A percentile compares a stretch with the other conserved stretches of the same genome.
Evolutionary conservation across 768 basidiomycete genomes (phyloP).

Genomic region (Phlegmacium glaucopus): DNA sequence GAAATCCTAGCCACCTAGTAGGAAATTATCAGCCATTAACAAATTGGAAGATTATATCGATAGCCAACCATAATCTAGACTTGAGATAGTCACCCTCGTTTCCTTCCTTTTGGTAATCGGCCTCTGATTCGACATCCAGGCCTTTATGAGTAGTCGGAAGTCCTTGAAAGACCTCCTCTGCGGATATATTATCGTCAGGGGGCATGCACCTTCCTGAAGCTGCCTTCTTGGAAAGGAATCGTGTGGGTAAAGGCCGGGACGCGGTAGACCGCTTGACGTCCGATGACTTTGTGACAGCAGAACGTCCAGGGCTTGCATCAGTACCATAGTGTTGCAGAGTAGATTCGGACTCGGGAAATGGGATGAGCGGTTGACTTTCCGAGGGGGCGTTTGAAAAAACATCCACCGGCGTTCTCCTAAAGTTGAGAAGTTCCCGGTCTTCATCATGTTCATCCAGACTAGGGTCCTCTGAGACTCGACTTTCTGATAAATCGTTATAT

Average conservation of each 20-base stretch:
- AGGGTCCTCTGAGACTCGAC: constrained; percentile 5
- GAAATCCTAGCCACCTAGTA: constrained; percentile 83
- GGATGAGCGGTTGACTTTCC: constrained; percentile 18
- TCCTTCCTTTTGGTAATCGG: constrained; percentile 30
- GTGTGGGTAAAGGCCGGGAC: constrained; percentile 30
- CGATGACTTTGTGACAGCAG: constrained; percentile 3
- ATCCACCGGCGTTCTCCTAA: constrained; percentile 4
- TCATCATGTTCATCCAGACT: constrained; percentile 27
- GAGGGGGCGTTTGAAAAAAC: constrained; percentile 9
- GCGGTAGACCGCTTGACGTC: constrained; percentile 21
- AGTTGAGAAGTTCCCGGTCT: constrained; percentile 8
- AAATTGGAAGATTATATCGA: neutral
- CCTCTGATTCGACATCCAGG: constrained; percentile 11
- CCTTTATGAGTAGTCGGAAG: constrained; percentile 16
- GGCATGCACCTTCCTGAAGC: constrained; percentile 19
- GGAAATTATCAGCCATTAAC: constrained; percentile 3
- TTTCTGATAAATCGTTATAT: neutral
- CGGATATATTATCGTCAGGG: constrained; percentile 40
- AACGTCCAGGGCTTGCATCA: constrained; percentile 5
- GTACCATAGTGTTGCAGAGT: constrained; percentile 21
- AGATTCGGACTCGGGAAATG: constrained; percentile 14
- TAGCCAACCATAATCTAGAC: constrained; percentile 75
- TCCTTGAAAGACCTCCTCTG: constrained; percentile 29
- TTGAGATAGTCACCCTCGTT: constrained; percentile 76
- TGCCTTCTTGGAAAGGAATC: constrained; percentile 22